phyloP scores from a whole-genome alignment of 1,284 basidiomycete species.

The Pyrrhoderma lamaoense region DNA sequence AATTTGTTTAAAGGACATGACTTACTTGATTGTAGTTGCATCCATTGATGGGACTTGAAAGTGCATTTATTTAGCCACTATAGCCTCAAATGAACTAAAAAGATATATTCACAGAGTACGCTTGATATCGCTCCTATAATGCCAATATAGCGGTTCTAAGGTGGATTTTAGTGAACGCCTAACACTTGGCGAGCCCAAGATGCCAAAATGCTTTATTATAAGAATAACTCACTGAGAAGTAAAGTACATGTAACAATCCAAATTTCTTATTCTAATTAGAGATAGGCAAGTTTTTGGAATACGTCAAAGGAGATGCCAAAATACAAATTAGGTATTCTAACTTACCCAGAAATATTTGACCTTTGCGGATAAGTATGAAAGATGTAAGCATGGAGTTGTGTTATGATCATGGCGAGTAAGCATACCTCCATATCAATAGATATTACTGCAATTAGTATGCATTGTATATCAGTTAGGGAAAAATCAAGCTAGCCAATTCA shows the following conservation, averaged over 20 bases:
- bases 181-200: not conserved
- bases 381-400: not conserved
- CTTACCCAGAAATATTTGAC: conserved; percentile 8
- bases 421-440: conserved; percentile 1
- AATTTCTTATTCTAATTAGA: no score
- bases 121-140: not conserved
- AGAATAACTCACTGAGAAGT: conserved; percentile 3
- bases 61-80: not conserved
- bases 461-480: no score
- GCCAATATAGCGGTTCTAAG: conserved; percentile 1
- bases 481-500: no score
- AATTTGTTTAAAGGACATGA: not conserved
- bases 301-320: no score
- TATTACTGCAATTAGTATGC: not conserved
- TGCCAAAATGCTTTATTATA: no score
- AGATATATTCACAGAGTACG: not conserved
- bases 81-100: not conserved
- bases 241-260: not conserved
- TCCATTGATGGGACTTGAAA: not conserved
- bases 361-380: not conserved
- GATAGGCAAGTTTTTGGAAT: not conserved
- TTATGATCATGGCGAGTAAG: not conserved
- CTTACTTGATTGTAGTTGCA: not conserved
- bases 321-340: not conserved
- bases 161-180: not conserved